Conservation (phyloP, 2,329 filamentous ascomycete genomes). For the Fusarium sarcochroum region DNA sequence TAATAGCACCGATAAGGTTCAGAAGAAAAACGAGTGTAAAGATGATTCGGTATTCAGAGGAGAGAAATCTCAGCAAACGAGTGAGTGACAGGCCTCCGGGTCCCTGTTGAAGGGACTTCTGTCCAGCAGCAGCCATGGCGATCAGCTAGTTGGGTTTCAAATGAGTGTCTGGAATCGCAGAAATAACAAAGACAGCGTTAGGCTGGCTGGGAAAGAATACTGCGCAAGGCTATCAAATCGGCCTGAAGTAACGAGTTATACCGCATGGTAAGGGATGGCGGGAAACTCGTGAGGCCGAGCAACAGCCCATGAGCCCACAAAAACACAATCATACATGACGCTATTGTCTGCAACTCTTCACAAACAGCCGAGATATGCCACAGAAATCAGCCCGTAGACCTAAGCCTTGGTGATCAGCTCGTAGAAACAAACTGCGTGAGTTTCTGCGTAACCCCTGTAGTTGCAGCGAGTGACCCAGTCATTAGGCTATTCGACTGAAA, state of each 20-base stretch:
- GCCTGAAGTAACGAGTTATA: conserved; percentile 25
- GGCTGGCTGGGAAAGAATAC: not conserved
- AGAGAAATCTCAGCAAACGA: conserved; percentile 40
- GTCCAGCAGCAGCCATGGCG: conserved; percentile 13
- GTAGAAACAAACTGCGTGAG: conserved; percentile 1
- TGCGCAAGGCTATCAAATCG: not conserved
- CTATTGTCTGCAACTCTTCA: not conserved
- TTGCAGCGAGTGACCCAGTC: not conserved
- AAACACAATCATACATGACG: conserved; percentile 2
- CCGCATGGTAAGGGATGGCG: not conserved
- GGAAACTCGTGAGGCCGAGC: not conserved
- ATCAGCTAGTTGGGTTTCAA: conserved; percentile 5
- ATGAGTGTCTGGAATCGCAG: conserved; percentile 9
- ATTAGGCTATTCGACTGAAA: not conserved
- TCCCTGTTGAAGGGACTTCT: conserved; percentile 1
- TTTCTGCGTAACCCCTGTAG: not conserved
- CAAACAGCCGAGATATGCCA: not conserved
- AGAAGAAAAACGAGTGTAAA: conserved; percentile 63
- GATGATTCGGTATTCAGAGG: conserved; percentile 61
- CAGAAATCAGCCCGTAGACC: conserved; percentile 9
- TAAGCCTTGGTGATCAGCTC: conserved; percentile 8
- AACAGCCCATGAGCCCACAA: conserved; percentile 11
- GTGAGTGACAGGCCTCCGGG: conserved; percentile 33
- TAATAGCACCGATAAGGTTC: conserved; percentile 53
- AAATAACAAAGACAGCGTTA: not conserved